Evolutionary conservation across 2,329 filamentous ascomycete genomes (phyloP).

Genomic region (Ophiostoma triangulosporum): DNA sequence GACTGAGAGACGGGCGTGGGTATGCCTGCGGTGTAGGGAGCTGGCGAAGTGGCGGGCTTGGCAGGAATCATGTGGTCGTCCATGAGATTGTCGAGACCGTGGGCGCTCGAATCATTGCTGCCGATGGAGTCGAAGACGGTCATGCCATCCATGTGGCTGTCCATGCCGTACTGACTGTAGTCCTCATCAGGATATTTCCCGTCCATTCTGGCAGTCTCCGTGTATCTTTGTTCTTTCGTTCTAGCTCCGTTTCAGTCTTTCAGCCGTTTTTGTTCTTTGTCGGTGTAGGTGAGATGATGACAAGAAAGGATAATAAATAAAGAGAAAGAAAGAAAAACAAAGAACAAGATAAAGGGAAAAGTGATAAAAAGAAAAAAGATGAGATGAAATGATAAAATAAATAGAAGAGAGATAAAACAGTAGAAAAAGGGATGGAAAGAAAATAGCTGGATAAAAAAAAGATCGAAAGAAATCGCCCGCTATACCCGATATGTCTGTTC

Average conservation of each 20-base stretch:
- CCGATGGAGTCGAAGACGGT: neutral
- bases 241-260: neutral
- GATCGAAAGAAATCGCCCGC: no score
- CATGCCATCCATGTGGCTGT: neutral
- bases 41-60: neutral
- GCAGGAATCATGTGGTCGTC: neutral
- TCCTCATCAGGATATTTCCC: neutral
- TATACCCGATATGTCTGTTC: no score
- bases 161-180: neutral
- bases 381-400: no score
- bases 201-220: neutral
- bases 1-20: neutral
- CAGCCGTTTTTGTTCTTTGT: neutral
- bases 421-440: no score
- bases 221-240: neutral
- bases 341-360: neutral
- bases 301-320: neutral
- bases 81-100: neutral
- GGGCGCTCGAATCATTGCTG: neutral
- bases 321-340: neutral
- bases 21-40: neutral
- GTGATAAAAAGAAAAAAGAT: no score
- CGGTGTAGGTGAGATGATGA: neutral
- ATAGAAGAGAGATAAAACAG: neutral
- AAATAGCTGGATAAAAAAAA: no score